These are phyloP conservation scores for Millerozyma miso DNA, from an alignment of 805 yeast species.

Conservation along the genomic window DNA sequence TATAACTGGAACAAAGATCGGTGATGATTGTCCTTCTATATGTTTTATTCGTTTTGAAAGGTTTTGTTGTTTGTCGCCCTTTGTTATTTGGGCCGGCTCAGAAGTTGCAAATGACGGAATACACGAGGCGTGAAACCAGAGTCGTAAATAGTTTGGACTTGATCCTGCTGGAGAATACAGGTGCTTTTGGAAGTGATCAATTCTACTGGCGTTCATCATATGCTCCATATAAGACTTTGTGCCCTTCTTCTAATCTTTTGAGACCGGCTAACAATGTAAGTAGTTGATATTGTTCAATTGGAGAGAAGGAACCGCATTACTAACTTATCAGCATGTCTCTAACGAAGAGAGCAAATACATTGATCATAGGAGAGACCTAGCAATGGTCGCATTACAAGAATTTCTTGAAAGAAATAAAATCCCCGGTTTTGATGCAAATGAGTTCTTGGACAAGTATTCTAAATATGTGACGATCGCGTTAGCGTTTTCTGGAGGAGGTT, in stretches of 20 bases:
- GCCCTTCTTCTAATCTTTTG: constrained; percentile 18
- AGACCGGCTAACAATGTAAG: constrained; percentile 17
- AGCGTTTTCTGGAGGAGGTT: constrained; percentile 50
- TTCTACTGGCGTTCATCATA: constrained; percentile 14
- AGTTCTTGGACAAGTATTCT: constrained; percentile 13
- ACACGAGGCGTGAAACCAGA: neutral
- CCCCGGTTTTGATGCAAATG: constrained; percentile 28
- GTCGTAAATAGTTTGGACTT: neutral
- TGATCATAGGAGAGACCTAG: constrained; percentile 21
- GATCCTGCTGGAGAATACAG: neutral
- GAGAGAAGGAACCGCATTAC: too few relatives aligned
- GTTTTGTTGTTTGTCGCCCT: constrained; percentile 8
- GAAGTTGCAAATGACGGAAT: neutral
- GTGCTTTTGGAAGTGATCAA: neutral
- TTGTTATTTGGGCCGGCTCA: neutral
- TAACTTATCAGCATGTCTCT: constrained; percentile 11
- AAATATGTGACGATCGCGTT: constrained; percentile 30
- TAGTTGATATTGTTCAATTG: too few relatives aligned
- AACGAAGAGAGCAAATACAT: constrained; percentile 24
- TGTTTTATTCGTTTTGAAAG: constrained; percentile 2
- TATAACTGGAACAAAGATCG: neutral
- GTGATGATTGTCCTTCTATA: neutral
- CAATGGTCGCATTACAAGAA: constrained; percentile 22
- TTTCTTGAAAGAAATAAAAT: constrained; percentile 26
- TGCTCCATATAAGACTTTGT: constrained; percentile 22